These are phyloP conservation scores for Calamus simplicifolius DNA, from an alignment of 176 grass and related monocot genomes.

Conservation along the genomic window DNA sequence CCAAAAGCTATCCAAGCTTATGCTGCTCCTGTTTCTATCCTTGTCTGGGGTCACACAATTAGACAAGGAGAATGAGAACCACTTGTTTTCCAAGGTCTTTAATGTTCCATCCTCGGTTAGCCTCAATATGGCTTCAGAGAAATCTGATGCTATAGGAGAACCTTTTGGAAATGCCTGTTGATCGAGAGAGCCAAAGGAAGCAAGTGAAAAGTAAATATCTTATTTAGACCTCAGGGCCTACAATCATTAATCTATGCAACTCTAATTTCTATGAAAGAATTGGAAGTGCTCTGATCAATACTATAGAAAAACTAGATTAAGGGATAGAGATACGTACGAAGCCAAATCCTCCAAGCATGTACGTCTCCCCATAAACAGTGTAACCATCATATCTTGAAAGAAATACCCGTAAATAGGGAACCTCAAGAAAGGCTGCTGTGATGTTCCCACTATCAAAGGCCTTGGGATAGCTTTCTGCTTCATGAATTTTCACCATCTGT, in stretches of 20 bases:
- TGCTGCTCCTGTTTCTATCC: neutral
- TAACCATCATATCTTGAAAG: slow-evolving; percentile 18
- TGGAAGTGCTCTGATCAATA: too few relatives aligned
- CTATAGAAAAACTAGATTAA: too few relatives aligned
- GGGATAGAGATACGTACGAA: slow-evolving; percentile 17
- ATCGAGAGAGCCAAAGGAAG: too few relatives aligned
- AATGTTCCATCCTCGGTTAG: slow-evolving; percentile 2
- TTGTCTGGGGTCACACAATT: neutral
- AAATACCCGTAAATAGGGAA: slow-evolving; percentile 26
- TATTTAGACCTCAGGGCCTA: too few relatives aligned
- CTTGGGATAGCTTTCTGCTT: neutral
- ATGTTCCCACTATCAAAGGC: slow-evolving; percentile 19
- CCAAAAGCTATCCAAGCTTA: neutral
- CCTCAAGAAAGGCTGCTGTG: slow-evolving; percentile 23
- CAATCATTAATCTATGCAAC: too few relatives aligned
- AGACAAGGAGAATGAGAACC: neutral
- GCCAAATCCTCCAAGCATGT: slow-evolving; percentile 28
- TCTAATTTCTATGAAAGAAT: too few relatives aligned
- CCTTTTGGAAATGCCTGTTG: slow-evolving; percentile 4
- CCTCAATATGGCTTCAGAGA: slow-evolving; percentile 4
- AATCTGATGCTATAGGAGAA: slow-evolving; percentile 7
- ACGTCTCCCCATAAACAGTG: slow-evolving; percentile 2
- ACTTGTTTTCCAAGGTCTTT: neutral
- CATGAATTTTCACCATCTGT: neutral
- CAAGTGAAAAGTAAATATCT: too few relatives aligned